Conservation (phyloP, 208 protist genomes). For the Trichomonas vaginalis region DNA sequence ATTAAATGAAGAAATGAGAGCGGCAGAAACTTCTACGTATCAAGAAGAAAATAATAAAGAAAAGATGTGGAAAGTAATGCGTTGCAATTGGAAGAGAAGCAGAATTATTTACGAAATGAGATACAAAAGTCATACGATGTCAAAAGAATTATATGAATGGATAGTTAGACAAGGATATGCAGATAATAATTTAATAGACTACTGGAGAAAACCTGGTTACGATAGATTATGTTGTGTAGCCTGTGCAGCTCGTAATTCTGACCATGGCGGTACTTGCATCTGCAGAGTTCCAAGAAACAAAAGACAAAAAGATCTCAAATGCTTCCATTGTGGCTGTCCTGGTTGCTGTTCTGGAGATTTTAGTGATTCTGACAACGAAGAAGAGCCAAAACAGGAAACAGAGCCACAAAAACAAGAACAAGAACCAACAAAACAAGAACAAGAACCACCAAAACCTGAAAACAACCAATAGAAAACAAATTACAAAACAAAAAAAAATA, state of each 20-base stretch:
- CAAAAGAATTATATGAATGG: slow-evolving; percentile 11
- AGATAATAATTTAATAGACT: not conserved
- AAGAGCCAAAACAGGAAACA: not conserved
- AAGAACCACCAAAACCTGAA: no score
- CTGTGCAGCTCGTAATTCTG: not conserved
- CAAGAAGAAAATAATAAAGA: not conserved
- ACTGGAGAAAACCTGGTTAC: not conserved
- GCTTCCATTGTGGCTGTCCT: not conserved
- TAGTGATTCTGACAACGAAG: not conserved
- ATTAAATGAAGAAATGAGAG: slow-evolving; percentile 7
- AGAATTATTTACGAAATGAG: not conserved
- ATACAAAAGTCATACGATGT: not conserved
- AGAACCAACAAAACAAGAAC: no score
- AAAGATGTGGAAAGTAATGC: not conserved
- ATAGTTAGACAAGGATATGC: not conserved
- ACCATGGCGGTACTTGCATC: not conserved
- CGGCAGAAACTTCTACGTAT: not conserved
- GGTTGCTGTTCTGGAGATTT: slow-evolving; percentile 3
- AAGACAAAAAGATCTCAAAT: not conserved
- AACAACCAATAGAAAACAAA: no score
- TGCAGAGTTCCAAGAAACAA: not conserved
- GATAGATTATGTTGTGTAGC: not conserved
- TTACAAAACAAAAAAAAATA: no score
- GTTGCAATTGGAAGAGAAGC: not conserved
- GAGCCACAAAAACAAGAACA: no score